These are phyloP conservation scores for Aspergillus ostianus DNA, from an alignment of 495 filamentous ascomycete species.

Conservation along the genomic window DNA sequence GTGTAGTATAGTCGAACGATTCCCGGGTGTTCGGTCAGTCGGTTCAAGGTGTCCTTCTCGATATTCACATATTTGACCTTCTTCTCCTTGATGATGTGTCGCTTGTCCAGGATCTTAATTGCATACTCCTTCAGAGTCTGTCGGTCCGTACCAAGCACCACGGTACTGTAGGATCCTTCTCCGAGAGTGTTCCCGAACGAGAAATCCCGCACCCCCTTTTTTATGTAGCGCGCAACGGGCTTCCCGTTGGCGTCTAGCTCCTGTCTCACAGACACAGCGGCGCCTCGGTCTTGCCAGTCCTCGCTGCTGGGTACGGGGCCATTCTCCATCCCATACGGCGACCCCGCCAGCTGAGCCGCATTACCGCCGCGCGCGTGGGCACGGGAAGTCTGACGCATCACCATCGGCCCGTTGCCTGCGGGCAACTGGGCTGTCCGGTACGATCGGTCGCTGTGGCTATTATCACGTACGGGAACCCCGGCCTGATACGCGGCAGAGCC, in stretches of 20 bases:
- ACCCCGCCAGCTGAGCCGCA: slow-evolving; percentile 54
- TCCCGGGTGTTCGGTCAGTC: slow-evolving; percentile 92
- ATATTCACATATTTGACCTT: slow-evolving; percentile 99
- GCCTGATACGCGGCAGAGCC: slow-evolving; percentile 62
- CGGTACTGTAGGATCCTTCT: slow-evolving; percentile 97
- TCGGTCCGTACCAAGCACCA: slow-evolving; percentile 89
- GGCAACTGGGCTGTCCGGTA: slow-evolving; percentile 59
- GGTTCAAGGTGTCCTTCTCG: slow-evolving; percentile 96
- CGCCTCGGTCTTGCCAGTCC: slow-evolving; percentile 93
- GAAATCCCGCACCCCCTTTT: slow-evolving; percentile 98
- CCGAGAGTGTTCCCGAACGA: slow-evolving; percentile 88
- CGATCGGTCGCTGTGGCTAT: slow-evolving; percentile 66
- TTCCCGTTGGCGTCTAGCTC: slow-evolving; percentile 82
- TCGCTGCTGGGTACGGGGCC: slow-evolving; percentile 71
- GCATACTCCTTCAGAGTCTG: slow-evolving; percentile 96
- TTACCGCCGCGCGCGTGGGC: slow-evolving; percentile 44
- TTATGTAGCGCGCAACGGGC: slow-evolving; percentile 76
- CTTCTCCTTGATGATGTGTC: slow-evolving; percentile 99
- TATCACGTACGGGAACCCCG: slow-evolving; percentile 64
- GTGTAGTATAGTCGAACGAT: slow-evolving; percentile 98
- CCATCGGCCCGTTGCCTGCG: slow-evolving; percentile 52
- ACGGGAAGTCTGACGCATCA: slow-evolving; percentile 49
- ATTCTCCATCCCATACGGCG: slow-evolving; percentile 62
- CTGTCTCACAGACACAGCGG: slow-evolving; percentile 72
- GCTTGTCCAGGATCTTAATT: slow-evolving; percentile 97